Base-by-base conservation (phyloP, 2,329 filamentous ascomycete genomes). In the Epichloe brachyelytri region DNA sequence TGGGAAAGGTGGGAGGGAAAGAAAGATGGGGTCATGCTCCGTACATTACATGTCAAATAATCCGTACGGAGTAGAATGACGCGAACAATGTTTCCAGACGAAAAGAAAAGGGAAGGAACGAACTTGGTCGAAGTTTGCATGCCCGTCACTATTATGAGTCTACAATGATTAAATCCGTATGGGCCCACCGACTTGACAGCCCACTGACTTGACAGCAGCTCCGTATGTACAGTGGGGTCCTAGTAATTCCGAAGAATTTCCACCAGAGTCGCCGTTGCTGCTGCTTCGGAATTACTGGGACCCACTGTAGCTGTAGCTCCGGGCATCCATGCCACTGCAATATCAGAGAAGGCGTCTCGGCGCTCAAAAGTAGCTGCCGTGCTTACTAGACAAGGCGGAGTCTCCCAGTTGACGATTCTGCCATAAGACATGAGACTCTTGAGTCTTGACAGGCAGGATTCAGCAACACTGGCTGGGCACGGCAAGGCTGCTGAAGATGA, bases 401-500 rank as follows among this genome's bases (percentile, higher is more conserved):
- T n/a, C n/a, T n/a, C 8, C 8, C 36, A 38, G 4, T n/a, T 15
- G 12, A n/a, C n/a, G 11, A 38, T 38, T 38, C 37, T 38, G 45
- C 20, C 19, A 38, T n/a, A 3, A 8, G 37, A 38, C 14, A n/a
- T n/a, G 1, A 4, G 37, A 38, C 37, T n/a, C n/a, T 14, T n/a
- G 37, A 8, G 12, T 8, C 6, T n/a, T 38, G 37, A n/a, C 12
- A 6, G 14, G 30, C 12, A 14, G 14, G 30, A 30, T 10, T 30
- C 30, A 11, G 10, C 30, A 11, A 30, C 30, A 30, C 37, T 30
- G 19, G 51, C 51, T 4, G 57, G 57, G 49, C 46, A 55, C 39
- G 46, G 49, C 34, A 59, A 62, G 47, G 48, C 39, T 19, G 55
- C 39, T 17, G 54, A 58, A 15, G 53, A 58, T 46, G 56, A 57